Evolutionary conservation across 148 eudicot species (phyloP).

Genomic region (Nepenthes gracilis): DNA sequence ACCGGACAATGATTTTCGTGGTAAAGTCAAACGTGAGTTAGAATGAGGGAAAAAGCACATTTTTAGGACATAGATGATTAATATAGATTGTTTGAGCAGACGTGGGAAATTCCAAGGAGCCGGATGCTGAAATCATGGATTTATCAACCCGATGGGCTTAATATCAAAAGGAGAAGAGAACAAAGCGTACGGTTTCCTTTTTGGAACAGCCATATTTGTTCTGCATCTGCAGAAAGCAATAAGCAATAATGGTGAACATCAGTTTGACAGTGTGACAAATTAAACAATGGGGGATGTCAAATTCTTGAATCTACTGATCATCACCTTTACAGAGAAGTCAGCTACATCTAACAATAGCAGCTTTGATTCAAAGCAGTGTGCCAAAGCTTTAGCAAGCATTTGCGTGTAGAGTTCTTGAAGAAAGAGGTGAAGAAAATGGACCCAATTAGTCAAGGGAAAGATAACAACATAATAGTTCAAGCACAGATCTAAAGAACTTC

Average conservation of each 20-base stretch:
- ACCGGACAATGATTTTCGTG: too few relatives aligned
- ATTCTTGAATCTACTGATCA: not conserved
- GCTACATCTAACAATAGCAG: conserved; percentile 63
- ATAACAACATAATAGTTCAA: not conserved
- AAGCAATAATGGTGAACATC: conserved; percentile 12
- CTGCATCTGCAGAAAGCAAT: conserved; percentile 59
- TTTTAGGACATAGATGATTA: too few relatives aligned
- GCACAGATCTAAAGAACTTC: not conserved
- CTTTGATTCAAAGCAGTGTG: conserved; percentile 74
- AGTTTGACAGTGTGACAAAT: conserved; percentile 7
- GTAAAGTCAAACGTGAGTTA: too few relatives aligned
- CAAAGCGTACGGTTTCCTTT: conserved; percentile 52
- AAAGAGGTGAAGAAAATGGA: conserved; percentile 2
- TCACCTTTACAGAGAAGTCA: conserved; percentile 81
- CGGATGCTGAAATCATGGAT: too few relatives aligned
- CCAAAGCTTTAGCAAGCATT: conserved; percentile 73
- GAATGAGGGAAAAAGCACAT: too few relatives aligned
- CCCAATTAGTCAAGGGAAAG: not conserved
- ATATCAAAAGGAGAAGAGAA: not conserved
- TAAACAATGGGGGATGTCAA: not conserved
- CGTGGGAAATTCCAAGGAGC: too few relatives aligned
- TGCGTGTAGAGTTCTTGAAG: conserved; percentile 63
- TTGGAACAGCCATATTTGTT: conserved; percentile 65
- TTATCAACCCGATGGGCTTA: not conserved
- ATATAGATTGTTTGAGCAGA: too few relatives aligned